Conservation (phyloP, 768 basidiomycete genomes). For the Tylopilus felleus region DNA sequence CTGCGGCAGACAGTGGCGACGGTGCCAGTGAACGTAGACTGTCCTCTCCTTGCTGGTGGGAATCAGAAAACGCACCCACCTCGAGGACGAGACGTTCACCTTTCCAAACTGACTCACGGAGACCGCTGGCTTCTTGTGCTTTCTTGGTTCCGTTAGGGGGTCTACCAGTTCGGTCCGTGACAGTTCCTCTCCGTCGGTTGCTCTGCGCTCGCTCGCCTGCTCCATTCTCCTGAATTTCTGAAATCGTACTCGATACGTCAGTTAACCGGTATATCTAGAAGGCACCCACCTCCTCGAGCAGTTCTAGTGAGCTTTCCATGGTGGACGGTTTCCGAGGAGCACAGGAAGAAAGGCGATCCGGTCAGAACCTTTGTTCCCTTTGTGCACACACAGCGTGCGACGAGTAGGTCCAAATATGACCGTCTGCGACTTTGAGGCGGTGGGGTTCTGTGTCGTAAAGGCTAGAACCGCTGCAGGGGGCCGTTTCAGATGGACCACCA, state of each 20-base stretch:
- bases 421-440: background rate
- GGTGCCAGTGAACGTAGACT: slow-evolving; percentile 20
- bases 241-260: background rate
- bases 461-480: background rate
- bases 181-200: slow-evolving; percentile 32
- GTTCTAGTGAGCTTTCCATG: slow-evolving; percentile 26
- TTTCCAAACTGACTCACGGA: slow-evolving; percentile 62
- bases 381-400: slow-evolving; percentile 8
- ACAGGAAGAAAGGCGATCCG: background rate
- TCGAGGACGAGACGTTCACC: slow-evolving; percentile 33
- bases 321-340: background rate
- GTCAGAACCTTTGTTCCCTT: background rate
- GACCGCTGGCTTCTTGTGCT: slow-evolving; percentile 48
- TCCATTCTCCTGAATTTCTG: slow-evolving; percentile 61
- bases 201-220: slow-evolving; percentile 51
- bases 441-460: background rate
- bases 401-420: slow-evolving; percentile 3
- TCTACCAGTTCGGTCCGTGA: slow-evolving; percentile 14
- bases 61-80: slow-evolving; percentile 1
- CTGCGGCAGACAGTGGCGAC: slow-evolving; percentile 38
- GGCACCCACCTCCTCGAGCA: slow-evolving; percentile 29
- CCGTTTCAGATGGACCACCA: background rate
- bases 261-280: background rate
- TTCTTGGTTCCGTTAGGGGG: slow-evolving; percentile 21
- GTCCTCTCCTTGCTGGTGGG: slow-evolving; percentile 21